Base-by-base conservation (phyloP, 2,329 filamentous ascomycete species). In the Stagonosporopsis rhizophila region DNA sequence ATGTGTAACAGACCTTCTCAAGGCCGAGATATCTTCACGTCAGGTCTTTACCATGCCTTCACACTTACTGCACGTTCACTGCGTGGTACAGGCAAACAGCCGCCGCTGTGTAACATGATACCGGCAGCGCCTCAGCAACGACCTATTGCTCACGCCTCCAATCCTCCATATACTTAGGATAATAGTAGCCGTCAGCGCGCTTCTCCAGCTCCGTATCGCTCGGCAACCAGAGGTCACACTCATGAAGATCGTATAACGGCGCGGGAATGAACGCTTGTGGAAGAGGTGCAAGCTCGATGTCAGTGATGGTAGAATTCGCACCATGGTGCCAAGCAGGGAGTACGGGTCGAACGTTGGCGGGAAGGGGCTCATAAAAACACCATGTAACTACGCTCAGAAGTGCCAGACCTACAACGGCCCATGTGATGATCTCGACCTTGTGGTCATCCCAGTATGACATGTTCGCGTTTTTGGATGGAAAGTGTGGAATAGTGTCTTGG, bases 101-200 rank as follows among this genome's bases (percentile, higher is more conserved):
- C 2, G 22, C n/a, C 9, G n/a, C 14, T 17, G 14, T 23, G 12
- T 17, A 9, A 23, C 20, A 22, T 27, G 17, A 8, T 14, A 15
- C 20, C 34, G 44, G 15, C 32, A 39, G 6, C 19, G 15, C 14
- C 6, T 6, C 23, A 38, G 9, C 17, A 27, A 30, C 9, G 4
- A 14, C 2, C 15, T 38, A 20, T 15, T 6, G 19, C 3, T 12
- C 11, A 3, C 17, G 17, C 5, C 17, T 42, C 20, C 14, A 4
- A 37, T 9, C 23, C 8, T 15, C 23, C 3, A 28, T 7, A 4
- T 27, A 37, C 23, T 41, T 41, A 8, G 27, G 37, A 8, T 48
- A 52, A n/a, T 20, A 51, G 20, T 48, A 35, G 12, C 48, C 47
- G 37, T 52, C 47, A 17, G 14, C 35, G 19, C 19, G 37, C 44